phyloP scores from a whole-genome alignment of 1,284 basidiomycete species.

The Ustilago sp. region DNA sequence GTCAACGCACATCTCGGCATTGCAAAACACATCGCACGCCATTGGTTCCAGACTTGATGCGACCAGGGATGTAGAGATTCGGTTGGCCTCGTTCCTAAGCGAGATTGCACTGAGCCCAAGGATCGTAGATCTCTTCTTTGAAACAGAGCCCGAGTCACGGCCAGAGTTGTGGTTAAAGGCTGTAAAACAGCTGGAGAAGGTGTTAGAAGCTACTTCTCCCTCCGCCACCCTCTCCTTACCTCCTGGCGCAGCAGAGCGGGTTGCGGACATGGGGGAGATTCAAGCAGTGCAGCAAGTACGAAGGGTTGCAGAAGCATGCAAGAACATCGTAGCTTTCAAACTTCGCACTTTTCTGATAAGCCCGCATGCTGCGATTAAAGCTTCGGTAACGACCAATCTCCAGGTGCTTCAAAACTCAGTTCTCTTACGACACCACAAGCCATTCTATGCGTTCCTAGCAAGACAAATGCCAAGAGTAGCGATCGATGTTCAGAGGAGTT shows the following conservation, averaged over 20 bases:
- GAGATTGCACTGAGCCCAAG: constrained; percentile 86
- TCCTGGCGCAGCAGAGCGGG: not conserved
- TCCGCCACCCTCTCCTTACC: constrained; percentile 71
- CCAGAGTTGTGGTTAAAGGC: constrained; percentile 78
- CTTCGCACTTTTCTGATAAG: constrained; percentile 87
- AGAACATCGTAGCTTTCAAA: constrained; percentile 84
- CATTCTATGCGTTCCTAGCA: constrained; percentile 86
- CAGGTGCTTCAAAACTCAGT: constrained; percentile 90
- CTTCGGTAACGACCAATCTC: constrained; percentile 89
- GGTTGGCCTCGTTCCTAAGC: constrained; percentile 81
- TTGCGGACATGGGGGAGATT: constrained; percentile 1
- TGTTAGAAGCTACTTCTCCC: constrained; percentile 76
- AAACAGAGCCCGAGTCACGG: constrained; percentile 76
- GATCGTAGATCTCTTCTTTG: constrained; percentile 82
- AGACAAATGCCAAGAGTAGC: constrained; percentile 85
- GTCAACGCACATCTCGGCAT: constrained; percentile 92
- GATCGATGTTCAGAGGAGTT: constrained; percentile 88
- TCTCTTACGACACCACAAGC: constrained; percentile 77
- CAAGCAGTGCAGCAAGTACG: constrained; percentile 83
- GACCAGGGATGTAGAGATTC: constrained; percentile 85
- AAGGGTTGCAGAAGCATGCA: constrained; percentile 84
- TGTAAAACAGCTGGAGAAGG: constrained; percentile 82
- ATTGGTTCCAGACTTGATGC: constrained; percentile 88
- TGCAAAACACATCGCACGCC: constrained; percentile 87
- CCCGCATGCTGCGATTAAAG: constrained; percentile 83